Conservation (phyloP, 2,329 filamentous ascomycete species). For the Dothiorella sarmentorum region DNA sequence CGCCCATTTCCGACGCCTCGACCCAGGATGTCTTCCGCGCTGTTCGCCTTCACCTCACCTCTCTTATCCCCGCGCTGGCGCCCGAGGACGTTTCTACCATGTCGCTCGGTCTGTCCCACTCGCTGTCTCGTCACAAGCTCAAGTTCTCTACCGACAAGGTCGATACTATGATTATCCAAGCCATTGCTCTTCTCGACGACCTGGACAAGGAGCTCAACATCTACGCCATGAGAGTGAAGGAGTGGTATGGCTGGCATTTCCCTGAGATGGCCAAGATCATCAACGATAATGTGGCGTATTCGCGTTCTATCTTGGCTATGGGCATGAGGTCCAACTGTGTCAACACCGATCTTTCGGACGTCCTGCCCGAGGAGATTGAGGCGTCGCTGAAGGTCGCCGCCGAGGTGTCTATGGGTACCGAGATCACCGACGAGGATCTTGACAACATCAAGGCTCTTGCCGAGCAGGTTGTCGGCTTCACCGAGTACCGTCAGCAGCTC, state of each 20-base stretch:
- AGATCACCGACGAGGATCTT: conserved; percentile 89
- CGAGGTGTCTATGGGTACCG: conserved; percentile 97
- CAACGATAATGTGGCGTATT: conserved; percentile 94
- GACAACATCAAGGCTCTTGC: conserved; percentile 89
- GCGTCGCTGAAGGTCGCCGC: conserved; percentile 86
- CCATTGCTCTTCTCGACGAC: conserved; percentile 83
- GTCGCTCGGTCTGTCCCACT: conserved; percentile 94
- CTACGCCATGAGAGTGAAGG: conserved; percentile 98
- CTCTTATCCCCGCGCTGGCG: conserved; percentile 83
- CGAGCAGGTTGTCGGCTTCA: conserved; percentile 88
- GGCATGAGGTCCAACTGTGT: conserved; percentile 82
- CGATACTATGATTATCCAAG: conserved; percentile 99
- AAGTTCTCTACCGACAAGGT: conserved; percentile 99
- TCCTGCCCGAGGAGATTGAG: conserved; percentile 95
- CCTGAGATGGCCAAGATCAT: conserved; percentile 96
- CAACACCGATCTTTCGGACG: conserved; percentile 74
- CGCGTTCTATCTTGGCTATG: conserved; percentile 80
- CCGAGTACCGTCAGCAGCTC: conserved; percentile 84
- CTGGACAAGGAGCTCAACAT: conserved; percentile 98
- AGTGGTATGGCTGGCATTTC: conserved; percentile 99
- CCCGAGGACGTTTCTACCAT: conserved; percentile 88
- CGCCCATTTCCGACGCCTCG: conserved; percentile 74
- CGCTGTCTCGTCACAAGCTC: conserved; percentile 84
- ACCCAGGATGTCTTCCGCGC: conserved; percentile 90
- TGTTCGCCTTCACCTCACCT: conserved; percentile 85